A percentile compares a stretch with the other conserved stretches of the same genome.
These are phyloP conservation scores for Pulicaria dysenterica DNA, from an alignment of 129 eudicot species.

Conservation along the genomic window DNA sequence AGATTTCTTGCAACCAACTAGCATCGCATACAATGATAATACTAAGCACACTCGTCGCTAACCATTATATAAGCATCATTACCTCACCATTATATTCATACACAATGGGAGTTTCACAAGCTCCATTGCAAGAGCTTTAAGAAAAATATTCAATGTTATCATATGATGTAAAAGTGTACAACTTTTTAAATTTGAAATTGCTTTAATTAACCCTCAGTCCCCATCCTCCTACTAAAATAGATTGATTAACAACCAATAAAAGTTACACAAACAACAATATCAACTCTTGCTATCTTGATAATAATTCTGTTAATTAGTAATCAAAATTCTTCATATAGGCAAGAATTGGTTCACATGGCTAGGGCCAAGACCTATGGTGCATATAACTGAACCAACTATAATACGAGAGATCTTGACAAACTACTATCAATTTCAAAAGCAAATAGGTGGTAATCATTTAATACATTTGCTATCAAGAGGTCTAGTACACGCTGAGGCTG, in stretches of 20 bases:
- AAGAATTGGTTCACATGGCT: conserved; percentile 34
- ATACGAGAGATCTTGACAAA: conserved; percentile 24
- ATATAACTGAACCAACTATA: conserved; percentile 24
- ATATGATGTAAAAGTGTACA: no score
- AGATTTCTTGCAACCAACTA: no score
- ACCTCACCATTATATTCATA: no score
- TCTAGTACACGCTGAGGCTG: conserved; percentile 3
- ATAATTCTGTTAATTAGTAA: neutral
- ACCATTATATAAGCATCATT: no score
- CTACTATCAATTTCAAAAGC: conserved; percentile 24
- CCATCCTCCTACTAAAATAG: no score
- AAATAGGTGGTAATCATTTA: conserved; percentile 21
- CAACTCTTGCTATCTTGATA: neutral
- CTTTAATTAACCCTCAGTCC: no score
- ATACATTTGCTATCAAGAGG: conserved; percentile 21
- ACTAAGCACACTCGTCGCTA: no score
- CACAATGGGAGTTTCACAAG: no score
- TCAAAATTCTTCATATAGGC: neutral
- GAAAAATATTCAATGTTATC: no score
- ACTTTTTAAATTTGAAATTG: no score
- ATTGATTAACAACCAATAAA: neutral
- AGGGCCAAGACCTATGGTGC: conserved; percentile 33
- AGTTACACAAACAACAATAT: neutral
- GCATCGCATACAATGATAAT: no score
- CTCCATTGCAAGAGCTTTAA: no score